phyloP scores from a whole-genome alignment of 345 rosid genomes.

The Citrus trifoliata region DNA sequence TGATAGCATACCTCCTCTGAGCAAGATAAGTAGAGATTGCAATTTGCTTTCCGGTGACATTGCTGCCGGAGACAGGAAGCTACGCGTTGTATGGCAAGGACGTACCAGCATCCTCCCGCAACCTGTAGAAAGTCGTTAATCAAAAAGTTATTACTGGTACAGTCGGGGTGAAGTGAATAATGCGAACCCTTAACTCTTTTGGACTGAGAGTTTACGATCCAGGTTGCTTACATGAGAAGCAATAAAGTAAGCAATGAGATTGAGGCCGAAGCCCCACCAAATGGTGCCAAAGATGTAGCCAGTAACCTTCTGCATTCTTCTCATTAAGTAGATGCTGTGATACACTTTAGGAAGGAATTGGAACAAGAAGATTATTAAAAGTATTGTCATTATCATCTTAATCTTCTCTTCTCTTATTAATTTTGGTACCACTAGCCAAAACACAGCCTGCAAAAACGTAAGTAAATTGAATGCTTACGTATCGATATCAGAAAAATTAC shows the following conservation, averaged over 20 bases:
- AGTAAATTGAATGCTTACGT: background rate
- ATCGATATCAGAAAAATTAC: background rate
- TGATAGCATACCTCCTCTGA: slow-evolving; percentile 41
- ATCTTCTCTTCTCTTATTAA: slow-evolving; percentile 60
- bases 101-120: slow-evolving; percentile 71
- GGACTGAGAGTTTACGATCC: background rate
- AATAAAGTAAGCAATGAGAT: slow-evolving; percentile 86
- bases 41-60: slow-evolving; percentile 24
- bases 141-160: background rate
- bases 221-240: slow-evolving; percentile 67
- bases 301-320: slow-evolving; percentile 80
- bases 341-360: slow-evolving; percentile 82
- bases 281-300: slow-evolving; percentile 91
- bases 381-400: slow-evolving; percentile 64
- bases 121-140: slow-evolving; percentile 27
- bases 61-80: slow-evolving; percentile 44
- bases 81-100: slow-evolving; percentile 45
- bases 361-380: slow-evolving; percentile 51
- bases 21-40: slow-evolving; percentile 41
- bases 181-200: background rate
- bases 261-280: slow-evolving; percentile 97
- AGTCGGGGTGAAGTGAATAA: background rate
- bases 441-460: slow-evolving; percentile 54
- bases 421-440: slow-evolving; percentile 69
- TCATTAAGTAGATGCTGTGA: slow-evolving; percentile 72